Evolutionary conservation across 305 asterid genomes (phyloP), one percentile per base, ranked within the genome.

Genomic region (Solanum chacoense): DNA sequence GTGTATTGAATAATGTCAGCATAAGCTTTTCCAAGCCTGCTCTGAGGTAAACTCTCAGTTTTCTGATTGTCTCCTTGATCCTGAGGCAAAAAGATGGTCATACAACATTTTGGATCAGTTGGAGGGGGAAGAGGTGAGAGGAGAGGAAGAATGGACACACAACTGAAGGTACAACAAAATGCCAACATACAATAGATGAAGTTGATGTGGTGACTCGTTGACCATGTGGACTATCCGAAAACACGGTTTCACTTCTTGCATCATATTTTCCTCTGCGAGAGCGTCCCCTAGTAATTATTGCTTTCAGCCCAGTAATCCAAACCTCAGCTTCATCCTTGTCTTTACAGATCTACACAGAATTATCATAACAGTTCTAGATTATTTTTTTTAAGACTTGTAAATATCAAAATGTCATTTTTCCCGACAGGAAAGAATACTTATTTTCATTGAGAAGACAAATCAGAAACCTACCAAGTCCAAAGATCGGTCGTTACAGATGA

Each of bases 311-410:
- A 18, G 87, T 90, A 88, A 97, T 94, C 99, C 99, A 97, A 75
- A 93, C 96, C 94, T 97, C 99, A 32, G 98, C 98, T 93, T 97
- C 99, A 73, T 97, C 99, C 92, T 97, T 97, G 90, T 97, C 99
- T 92, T 97, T 97, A 86, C 99, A 97, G 91, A 97, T 97, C 98
- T 97, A 94, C 76, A 87, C 90, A 90, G 65, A 74, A 74, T 77
- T 35, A 50, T 89, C 80, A 78, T 74, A 77, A 74, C 42, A 75
- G 71, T 31, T 71, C 73, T 11, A 40, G 40, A n/a, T 59, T 59
- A 8, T 3, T 1, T 1, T 45, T 29, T 55, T 84, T 32, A 40
- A 24, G 71, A 34, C 34, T 37, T 31, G 32, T 12, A 42, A 29
- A 87, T 16, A 87, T 87, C 40, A 75, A 87, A 73, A 73, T 87